Conservation (phyloP, 202 grass and related monocot species). For the Hordeum pubiflorum region DNA sequence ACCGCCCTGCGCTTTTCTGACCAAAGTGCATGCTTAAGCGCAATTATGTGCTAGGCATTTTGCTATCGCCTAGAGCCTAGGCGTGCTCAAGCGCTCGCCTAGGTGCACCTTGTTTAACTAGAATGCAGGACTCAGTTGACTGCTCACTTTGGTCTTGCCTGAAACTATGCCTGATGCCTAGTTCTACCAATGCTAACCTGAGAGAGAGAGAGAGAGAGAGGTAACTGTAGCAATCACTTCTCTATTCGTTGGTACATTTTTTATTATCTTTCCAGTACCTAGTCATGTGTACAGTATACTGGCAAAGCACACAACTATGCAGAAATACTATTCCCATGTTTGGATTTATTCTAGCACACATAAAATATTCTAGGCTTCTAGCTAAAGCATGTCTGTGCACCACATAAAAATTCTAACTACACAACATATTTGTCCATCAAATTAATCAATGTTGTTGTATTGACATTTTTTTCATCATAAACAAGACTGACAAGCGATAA, state of each 20-base stretch:
- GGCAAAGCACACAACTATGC: neutral
- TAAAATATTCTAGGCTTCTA: slow-evolving; percentile 6
- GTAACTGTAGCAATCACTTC: neutral
- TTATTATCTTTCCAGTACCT: slow-evolving; percentile 2
- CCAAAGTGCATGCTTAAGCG: too few species aligned
- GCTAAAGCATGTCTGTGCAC: slow-evolving; percentile 1
- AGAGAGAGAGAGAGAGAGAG: neutral
- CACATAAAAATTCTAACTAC: neutral
- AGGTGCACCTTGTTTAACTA: too few species aligned
- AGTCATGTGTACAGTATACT: neutral
- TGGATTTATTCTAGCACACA: neutral
- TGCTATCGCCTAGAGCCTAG: too few species aligned
- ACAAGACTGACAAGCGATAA: neutral
- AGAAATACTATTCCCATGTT: neutral
- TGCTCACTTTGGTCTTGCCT: neutral
- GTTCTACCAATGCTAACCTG: neutral
- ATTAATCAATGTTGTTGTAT: neutral
- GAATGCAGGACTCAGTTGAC: neutral
- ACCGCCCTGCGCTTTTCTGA: too few species aligned
- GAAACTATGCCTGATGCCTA: neutral
- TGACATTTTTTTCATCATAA: neutral
- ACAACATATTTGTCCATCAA: neutral
- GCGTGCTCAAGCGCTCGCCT: too few species aligned
- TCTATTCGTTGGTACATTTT: neutral
- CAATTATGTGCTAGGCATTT: too few species aligned